Percentiles rank a stretch among this genome's conserved stretches.
Evolutionary conservation across 768 basidiomycete genomes (phyloP).

Genomic region (Pisolithus microcarpus): DNA sequence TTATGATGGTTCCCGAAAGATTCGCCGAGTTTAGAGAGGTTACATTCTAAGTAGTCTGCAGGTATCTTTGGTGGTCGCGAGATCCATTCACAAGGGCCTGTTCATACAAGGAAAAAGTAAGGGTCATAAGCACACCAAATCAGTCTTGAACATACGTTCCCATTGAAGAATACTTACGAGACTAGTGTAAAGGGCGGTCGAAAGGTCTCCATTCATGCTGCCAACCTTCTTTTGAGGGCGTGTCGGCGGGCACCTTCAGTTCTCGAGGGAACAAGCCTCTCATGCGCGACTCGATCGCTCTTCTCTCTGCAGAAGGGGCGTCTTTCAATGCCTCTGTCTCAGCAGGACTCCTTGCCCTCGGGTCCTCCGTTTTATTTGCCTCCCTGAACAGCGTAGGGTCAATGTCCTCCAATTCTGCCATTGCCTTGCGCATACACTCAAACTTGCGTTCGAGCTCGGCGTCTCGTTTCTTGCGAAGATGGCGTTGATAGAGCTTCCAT

Average conservation of each 20-base stretch:
- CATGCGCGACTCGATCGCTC: slow-evolving; percentile 68
- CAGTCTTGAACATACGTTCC: background rate
- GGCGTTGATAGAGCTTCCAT: slow-evolving; percentile 76
- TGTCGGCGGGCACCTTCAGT: slow-evolving; percentile 78
- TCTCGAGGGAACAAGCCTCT: slow-evolving; percentile 86
- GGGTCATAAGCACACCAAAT: background rate
- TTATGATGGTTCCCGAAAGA: slow-evolving; percentile 29
- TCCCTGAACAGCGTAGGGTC: slow-evolving; percentile 53
- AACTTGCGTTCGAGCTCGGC: slow-evolving; percentile 72
- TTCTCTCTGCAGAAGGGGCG: slow-evolving; percentile 58
- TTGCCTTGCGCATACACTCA: slow-evolving; percentile 73
- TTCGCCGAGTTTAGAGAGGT: slow-evolving; percentile 26
- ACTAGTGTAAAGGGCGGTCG: slow-evolving; percentile 35
- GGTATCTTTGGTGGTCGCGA: slow-evolving; percentile 3
- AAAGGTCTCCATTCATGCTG: slow-evolving; percentile 79
- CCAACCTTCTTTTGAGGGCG: slow-evolving; percentile 76
- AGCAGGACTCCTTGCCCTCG: slow-evolving; percentile 48
- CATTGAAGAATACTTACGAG: background rate
- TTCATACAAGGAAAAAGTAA: background rate
- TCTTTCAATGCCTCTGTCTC: slow-evolving; percentile 57
- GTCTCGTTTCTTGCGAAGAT: slow-evolving; percentile 60
- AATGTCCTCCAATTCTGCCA: slow-evolving; percentile 64
- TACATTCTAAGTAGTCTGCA: slow-evolving; percentile 13
- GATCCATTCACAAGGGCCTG: background rate
- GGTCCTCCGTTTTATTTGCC: slow-evolving; percentile 70